A percentile compares a stretch with the other conserved stretches of the same genome.
Evolutionary conservation across 116 monocot species (phyloP).

Genomic region (Iris pallida): DNA sequence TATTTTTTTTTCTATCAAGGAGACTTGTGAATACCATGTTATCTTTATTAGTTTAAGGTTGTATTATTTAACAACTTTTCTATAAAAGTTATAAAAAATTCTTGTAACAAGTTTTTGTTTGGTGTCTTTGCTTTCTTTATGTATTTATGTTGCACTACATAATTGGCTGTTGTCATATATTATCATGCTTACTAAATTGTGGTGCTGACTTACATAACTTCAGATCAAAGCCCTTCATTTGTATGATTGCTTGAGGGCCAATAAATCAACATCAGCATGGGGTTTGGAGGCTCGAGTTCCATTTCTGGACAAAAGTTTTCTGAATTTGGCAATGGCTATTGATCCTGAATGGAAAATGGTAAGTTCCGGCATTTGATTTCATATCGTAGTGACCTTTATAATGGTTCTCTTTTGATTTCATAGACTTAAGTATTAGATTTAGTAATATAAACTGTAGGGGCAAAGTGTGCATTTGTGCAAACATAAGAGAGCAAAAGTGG

Average conservation of each 20-base stretch:
- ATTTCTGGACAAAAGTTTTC: slow-evolving; percentile 78
- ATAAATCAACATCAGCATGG: slow-evolving; percentile 92
- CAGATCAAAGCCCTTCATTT: slow-evolving; percentile 90
- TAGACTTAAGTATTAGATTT: no score
- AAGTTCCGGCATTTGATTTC: slow-evolving; percentile 6
- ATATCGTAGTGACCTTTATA: background rate
- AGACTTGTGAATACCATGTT: no score
- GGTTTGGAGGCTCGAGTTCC: slow-evolving; percentile 94
- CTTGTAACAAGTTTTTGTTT: background rate
- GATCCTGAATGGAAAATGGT: slow-evolving; percentile 99
- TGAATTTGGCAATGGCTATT: slow-evolving; percentile 77
- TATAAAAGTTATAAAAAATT: no score
- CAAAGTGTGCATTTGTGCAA: no score
- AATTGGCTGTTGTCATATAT: background rate
- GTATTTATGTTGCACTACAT: background rate
- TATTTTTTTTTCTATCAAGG: no score
- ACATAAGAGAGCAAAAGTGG: no score
- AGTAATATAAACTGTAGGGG: no score
- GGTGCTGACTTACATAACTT: slow-evolving; percentile 2
- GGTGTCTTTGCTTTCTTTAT: background rate
- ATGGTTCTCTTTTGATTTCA: slow-evolving; percentile 39
- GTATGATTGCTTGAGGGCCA: slow-evolving; percentile 95
- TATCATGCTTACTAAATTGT: background rate
- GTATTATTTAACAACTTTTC: no score
- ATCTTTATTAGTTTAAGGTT: no score